phyloP scores from a whole-genome alignment of 177 flowering plant genomes.

The Vitis hybrid region DNA sequence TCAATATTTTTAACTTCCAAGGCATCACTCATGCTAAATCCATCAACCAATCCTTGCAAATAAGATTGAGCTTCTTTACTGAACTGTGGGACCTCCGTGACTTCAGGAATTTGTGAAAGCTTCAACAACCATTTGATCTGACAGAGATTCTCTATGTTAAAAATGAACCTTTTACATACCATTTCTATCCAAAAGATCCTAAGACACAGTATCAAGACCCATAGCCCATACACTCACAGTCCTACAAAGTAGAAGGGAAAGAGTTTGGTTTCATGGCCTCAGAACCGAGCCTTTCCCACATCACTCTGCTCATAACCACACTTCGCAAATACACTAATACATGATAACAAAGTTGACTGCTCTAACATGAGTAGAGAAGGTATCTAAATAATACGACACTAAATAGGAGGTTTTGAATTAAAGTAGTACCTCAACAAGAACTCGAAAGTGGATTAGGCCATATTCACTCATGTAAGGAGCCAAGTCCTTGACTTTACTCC shows the following conservation, averaged over 20 bases:
- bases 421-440: conserved; percentile 75
- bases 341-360: not conserved
- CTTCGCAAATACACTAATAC: not conserved
- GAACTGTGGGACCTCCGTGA: conserved; percentile 78
- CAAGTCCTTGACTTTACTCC: conserved; percentile 85
- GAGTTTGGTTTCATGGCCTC: not conserved
- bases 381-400: not conserved
- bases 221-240: no score
- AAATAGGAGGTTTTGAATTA: not conserved
- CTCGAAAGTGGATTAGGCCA: conserved; percentile 76
- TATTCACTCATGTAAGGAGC: conserved; percentile 80
- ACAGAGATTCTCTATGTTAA: conserved; percentile 3
- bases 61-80: conserved; percentile 59
- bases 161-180: conserved; percentile 2
- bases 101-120: conserved; percentile 81
- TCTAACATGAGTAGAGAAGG: not conserved
- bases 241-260: no score
- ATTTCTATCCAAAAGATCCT: no score
- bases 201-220: no score
- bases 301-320: no score
- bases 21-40: conserved; percentile 66
- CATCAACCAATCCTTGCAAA: conserved; percentile 58
- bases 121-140: conserved; percentile 87
- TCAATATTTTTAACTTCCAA: conserved; percentile 79
- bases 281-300: not conserved